Evolutionary conservation across 2,329 filamentous ascomycete genomes (phyloP).

Genomic region (Ascosphaera pollenicola): DNA sequence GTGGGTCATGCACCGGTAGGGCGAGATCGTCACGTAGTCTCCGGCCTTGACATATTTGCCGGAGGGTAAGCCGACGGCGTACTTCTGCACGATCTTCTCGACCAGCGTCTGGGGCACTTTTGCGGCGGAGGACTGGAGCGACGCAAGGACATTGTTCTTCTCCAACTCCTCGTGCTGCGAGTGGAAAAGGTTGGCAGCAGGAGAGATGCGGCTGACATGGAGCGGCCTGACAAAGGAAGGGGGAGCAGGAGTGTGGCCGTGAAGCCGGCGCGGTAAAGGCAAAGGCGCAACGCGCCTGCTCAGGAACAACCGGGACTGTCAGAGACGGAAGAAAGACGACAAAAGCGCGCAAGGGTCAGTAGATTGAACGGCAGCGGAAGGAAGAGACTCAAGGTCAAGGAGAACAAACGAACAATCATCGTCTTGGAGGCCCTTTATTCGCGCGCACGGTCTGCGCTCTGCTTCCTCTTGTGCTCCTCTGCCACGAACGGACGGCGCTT

Average conservation of each 20-base stretch:
- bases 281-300: neutral
- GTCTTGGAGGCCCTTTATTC: no score
- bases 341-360: no score
- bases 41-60: slow-evolving; percentile 57
- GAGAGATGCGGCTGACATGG: neutral
- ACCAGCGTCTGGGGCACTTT: slow-evolving; percentile 53
- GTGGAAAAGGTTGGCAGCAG: slow-evolving; percentile 5
- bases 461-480: no score
- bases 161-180: slow-evolving; percentile 6
- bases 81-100: slow-evolving; percentile 76
- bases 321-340: no score
- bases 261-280: neutral
- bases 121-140: slow-evolving; percentile 5
- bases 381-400: no score
- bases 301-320: neutral
- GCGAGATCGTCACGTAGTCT: slow-evolving; percentile 62
- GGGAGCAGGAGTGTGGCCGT: neutral
- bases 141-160: slow-evolving; percentile 5
- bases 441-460: no score
- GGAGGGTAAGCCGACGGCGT: slow-evolving; percentile 51
- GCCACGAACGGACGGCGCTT: no score
- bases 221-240: neutral
- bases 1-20: slow-evolving; percentile 64
- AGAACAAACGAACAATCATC: no score
- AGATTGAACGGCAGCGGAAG: no score